Percentiles rank a stretch among this genome's conserved stretches.
Conservation (phyloP, 2,329 filamentous ascomycete genomes). For the Claviceps arundinis region DNA sequence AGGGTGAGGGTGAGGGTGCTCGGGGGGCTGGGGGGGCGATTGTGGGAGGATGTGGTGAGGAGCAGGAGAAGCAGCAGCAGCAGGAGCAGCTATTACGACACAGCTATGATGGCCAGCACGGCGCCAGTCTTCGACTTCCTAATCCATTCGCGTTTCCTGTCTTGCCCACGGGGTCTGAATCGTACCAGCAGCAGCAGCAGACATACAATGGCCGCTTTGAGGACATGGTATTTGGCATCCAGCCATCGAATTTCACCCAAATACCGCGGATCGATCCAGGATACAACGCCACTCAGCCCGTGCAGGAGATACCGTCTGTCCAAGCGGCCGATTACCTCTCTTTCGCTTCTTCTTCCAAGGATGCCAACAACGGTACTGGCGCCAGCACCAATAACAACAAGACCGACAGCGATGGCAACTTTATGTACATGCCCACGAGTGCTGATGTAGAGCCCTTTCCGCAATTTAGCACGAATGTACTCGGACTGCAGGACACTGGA, state of each 20-base stretch:
- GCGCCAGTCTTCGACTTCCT: slow-evolving; percentile 8
- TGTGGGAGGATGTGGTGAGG: too few relatives aligned
- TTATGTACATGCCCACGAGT: slow-evolving; percentile 13
- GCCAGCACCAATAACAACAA: neutral
- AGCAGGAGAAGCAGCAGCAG: too few relatives aligned
- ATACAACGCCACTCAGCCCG: slow-evolving; percentile 11
- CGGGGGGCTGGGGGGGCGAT: too few relatives aligned
- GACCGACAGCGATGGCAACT: slow-evolving; percentile 7
- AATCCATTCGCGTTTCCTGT: slow-evolving; percentile 15
- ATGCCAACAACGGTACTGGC: slow-evolving; percentile 6
- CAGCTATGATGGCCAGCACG: neutral
- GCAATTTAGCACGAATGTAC: slow-evolving; percentile 14
- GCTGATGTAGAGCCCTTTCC: slow-evolving; percentile 19
- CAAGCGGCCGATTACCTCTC: slow-evolving; percentile 14
- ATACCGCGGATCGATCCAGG: slow-evolving; percentile 13
- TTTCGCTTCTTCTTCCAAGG: neutral
- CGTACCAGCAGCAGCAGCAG: slow-evolving; percentile 14
- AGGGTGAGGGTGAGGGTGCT: too few relatives aligned
- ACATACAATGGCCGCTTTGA: slow-evolving; percentile 10
- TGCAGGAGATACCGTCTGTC: slow-evolving; percentile 13
- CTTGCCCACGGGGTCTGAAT: slow-evolving; percentile 10
- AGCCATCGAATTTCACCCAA: slow-evolving; percentile 14
- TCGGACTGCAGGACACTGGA: slow-evolving; percentile 18
- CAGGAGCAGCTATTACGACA: neutral
- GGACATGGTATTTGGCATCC: slow-evolving; percentile 15